Evolutionary conservation across 2,329 filamentous ascomycete genomes (phyloP), one percentile per base, ranked within the genome.

Genomic region (Paraconiothyrium brasiliense): DNA sequence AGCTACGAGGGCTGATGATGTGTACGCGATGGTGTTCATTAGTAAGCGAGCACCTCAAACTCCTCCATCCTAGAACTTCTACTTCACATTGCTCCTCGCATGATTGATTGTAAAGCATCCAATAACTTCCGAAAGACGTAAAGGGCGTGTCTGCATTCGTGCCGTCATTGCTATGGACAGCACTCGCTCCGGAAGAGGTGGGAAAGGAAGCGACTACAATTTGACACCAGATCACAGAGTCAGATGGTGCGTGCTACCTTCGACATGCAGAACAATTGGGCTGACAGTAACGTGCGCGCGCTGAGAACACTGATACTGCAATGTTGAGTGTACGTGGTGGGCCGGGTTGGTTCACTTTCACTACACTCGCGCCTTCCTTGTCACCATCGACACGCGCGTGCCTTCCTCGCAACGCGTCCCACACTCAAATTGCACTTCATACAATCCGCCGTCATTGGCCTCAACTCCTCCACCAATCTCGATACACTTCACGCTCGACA

Each of bases 401-500:
- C 44, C 44, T 54, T 54, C 32, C 50, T 41, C 35, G 32, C 34
- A 11, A 54, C 22, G 24, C 51, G 51, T 43, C 35, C n/a, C 30
- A 16, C 11, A 3, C 10, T 32, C 24, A 27, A 16, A 9, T 11
- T 41, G 35, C 16, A 32, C 11, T 30, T 41, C 5, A 41, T 22
- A 8, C 4, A 2, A 2, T n/a, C 14, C n/a, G 11, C 27, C 32
- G 27, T 22, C 27, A 10, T 49, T 34, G 30, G 22, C n/a, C 10
- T 22, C 7, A 7, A 41, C 7, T 37, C 32, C n/a, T 22, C 9
- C 48, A 37, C 48, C 10, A 7, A 20, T 1, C 7, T 27, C 13
- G 22, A 48, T 3, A 16, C 6, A 6, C 27, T 30, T 41, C 5
- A 13, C 46, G 2, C 24, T 13, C 13, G 20, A 46, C 20, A 30